Conservation (phyloP, 2,329 filamentous ascomycete species). For the Lasiodiplodia theobromae region DNA sequence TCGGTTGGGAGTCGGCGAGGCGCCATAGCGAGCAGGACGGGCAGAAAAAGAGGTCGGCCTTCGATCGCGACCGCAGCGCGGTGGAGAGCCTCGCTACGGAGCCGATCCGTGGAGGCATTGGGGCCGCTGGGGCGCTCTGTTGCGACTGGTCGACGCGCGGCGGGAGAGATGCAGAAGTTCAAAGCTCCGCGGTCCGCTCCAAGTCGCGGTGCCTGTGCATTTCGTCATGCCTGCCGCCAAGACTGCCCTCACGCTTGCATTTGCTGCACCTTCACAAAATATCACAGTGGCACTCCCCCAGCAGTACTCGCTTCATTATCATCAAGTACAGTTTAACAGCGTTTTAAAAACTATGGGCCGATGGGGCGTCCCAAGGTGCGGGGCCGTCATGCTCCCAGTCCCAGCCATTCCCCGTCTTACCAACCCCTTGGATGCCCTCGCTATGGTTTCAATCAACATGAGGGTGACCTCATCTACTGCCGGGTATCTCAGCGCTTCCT, state of each 20-base stretch:
- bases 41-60: constrained; percentile 39
- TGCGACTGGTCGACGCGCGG: constrained; percentile 3
- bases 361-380: constrained; percentile 11
- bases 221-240: constrained; percentile 30
- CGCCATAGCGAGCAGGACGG: constrained; percentile 41
- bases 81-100: constrained; percentile 43
- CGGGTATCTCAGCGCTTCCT: constrained; percentile 39
- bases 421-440: constrained; percentile 25
- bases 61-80: constrained; percentile 36
- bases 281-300: constrained; percentile 3
- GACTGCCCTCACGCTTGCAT: constrained; percentile 2
- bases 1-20: constrained; percentile 18
- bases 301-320: constrained; percentile 27
- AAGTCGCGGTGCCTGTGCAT: constrained; percentile 18
- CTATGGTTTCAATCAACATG: constrained; percentile 25
- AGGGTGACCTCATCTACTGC: constrained; percentile 15
- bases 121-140: constrained; percentile 28
- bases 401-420: constrained; percentile 11
- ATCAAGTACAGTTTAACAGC: constrained; percentile 13
- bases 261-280: not conserved
- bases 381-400: constrained; percentile 4
- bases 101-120: constrained; percentile 53
- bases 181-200: constrained; percentile 22
- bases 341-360: constrained; percentile 20
- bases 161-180: constrained; percentile 26